These are phyloP conservation scores for Pseudevernia furfuracea DNA, from an alignment of 495 filamentous ascomycete genomes.

Conservation along the genomic window DNA sequence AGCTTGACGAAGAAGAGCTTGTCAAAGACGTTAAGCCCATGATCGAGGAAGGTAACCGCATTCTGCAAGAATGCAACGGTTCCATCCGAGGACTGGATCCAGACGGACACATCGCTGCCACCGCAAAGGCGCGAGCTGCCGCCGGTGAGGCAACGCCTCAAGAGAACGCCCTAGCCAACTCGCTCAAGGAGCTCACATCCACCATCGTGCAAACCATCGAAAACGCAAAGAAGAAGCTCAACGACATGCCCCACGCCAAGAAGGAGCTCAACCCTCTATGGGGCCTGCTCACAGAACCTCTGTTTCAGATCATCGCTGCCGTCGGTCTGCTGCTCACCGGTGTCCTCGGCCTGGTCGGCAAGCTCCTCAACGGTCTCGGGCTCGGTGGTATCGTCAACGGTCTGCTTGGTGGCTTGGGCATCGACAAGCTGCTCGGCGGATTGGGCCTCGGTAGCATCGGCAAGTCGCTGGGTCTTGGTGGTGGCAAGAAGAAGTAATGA, in stretches of 20 bases:
- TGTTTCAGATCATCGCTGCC: constrained; percentile 88
- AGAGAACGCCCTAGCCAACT: constrained; percentile 76
- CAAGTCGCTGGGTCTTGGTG: constrained; percentile 46
- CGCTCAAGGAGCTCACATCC: constrained; percentile 65
- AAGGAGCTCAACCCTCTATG: constrained; percentile 87
- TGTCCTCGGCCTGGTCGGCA: constrained; percentile 75
- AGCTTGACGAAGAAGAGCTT: constrained; percentile 83
- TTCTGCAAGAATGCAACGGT: constrained; percentile 83
- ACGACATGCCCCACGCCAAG: constrained; percentile 89
- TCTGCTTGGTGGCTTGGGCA: constrained; percentile 69
- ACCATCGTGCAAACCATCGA: constrained; percentile 71
- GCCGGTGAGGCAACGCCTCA: constrained; percentile 78
- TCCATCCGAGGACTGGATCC: constrained; percentile 86
- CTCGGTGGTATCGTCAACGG: constrained; percentile 73
- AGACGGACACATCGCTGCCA: constrained; percentile 75
- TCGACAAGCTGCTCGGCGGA: constrained; percentile 67
- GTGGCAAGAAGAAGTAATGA: constrained; percentile 34
- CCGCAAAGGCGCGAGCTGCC: constrained; percentile 73
- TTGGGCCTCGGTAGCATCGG: constrained; percentile 60
- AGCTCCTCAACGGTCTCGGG: constrained; percentile 73
- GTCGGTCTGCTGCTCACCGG: constrained; percentile 78
- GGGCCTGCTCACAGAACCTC: constrained; percentile 70
- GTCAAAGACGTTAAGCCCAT: constrained; percentile 79
- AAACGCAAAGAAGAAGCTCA: constrained; percentile 73
- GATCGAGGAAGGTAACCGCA: constrained; percentile 73